Base-by-base conservation (phyloP, 176 grass and related monocot species). In the Leersia perrieri region DNA sequence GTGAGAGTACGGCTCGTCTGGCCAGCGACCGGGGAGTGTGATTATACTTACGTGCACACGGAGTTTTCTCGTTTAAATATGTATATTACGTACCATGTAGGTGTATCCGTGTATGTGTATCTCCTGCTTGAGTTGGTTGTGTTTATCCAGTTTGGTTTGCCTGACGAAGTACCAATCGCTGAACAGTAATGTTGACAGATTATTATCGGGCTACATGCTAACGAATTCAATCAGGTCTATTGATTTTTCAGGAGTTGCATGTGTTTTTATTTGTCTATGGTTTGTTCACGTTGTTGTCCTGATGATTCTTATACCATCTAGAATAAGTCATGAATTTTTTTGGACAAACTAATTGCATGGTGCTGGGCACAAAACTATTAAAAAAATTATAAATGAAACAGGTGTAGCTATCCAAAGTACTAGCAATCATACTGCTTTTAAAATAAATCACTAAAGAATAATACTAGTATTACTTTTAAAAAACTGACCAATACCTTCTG, bases 11-110 rank as follows among this genome's bases (percentile, higher is more conserved):
- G 35, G 61, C 35, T 74, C 18, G 55, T 49, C 23, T 27, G 4
- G 60, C 15, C 60, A 74, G 73, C 62, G 49, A 30, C 42, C 36
- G 61, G 41, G 41, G 74, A 74, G 74, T 78, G 78, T 58, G 55
- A 78, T 82, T 78, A 77, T 40, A 25, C 67, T 33, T 90, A 83
- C 78, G 66, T 45, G 73, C 73, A 89, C 83, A 45, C 58, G 35
- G 23, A 67, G 41, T 60, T 85, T 84, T 61, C 81, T 25, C 60
- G 2, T 15, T 29, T 8, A n/a, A n/a, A n/a, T n/a, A n/a, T n/a
- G n/a, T n/a, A n/a, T n/a, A n/a, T n/a, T n/a, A n/a, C n/a, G n/a
- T n/a, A n/a, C n/a, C n/a, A n/a, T n/a, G n/a, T n/a, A n/a, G n/a
- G n/a, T n/a, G n/a, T n/a, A 33, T 31, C 30, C 55, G 2, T 86